phyloP scores from a whole-genome alignment of 352 stramenopile genomes.

The Blastocystis sp. region DNA sequence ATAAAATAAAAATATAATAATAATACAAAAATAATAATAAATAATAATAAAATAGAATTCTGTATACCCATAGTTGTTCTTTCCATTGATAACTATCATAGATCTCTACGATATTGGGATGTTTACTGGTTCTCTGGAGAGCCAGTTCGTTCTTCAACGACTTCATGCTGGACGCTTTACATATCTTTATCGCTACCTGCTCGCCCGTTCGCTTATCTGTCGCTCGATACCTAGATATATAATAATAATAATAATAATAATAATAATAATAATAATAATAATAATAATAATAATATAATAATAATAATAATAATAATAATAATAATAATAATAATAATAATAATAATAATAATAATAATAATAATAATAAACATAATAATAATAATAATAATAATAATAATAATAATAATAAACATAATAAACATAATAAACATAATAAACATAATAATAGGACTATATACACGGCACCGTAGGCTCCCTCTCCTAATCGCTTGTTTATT shows the following conservation, averaged over 20 bases:
- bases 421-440: too few relatives aligned
- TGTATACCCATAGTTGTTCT: conserved; percentile 40
- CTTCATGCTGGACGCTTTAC: conserved; percentile 43
- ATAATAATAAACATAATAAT: too few relatives aligned
- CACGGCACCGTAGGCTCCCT: conserved; percentile 50
- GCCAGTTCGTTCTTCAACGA: conserved; percentile 52
- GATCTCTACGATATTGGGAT: conserved; percentile 50
- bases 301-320: too few relatives aligned
- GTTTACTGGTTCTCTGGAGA: conserved; percentile 47
- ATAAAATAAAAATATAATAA: too few relatives aligned
- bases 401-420: too few relatives aligned
- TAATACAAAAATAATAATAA: too few relatives aligned
- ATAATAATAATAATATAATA: too few relatives aligned
- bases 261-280: too few relatives aligned
- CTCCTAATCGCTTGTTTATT: conserved; percentile 42
- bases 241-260: too few relatives aligned
- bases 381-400: too few relatives aligned
- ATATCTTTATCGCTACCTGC: conserved; percentile 47
- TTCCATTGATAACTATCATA: conserved; percentile 46
- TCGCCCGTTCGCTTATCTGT: conserved; percentile 44
- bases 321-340: too few relatives aligned
- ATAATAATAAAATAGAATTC: not conserved
- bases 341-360: too few relatives aligned
- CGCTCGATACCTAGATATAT: conserved; percentile 33
- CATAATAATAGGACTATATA: conserved; percentile 41